Evolutionary conservation across 1,284 basidiomycete species (phyloP), one percentile per base, ranked within the genome.

Genomic region (Moniliella sp.): DNA sequence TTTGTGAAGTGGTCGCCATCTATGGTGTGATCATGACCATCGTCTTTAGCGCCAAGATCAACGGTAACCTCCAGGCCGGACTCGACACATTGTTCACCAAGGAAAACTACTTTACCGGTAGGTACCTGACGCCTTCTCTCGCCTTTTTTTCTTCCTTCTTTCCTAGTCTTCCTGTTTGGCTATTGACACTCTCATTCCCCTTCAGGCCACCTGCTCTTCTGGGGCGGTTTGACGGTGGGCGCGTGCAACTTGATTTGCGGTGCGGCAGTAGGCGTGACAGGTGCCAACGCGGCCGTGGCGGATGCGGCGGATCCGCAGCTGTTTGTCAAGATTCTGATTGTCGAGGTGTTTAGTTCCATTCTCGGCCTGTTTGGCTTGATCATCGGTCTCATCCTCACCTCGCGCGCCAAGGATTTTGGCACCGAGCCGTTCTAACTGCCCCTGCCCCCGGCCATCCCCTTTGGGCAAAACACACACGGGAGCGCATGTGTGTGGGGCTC

Each of bases 1-100:
- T 97, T 67, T 94, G 88, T 62, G 88, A 97, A 67, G 88, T 93
- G 47, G 82, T 91, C 14, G 84, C 82, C 40, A 88, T 91, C 56
- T 91, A 88, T 63, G 84, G 78, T 35, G 79, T 83, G 32, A 82
- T 86, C 33, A 59, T 59, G 50, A 52, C 56, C 11, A 59, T 59
- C 32, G 54, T 59, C 14, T 57, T 59, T 28, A 48, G 44, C 9
- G 41, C 56, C 25, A 59, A 59, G 39, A 47, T 57, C 38, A 42
- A 43, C 1, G 53, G 54, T 9, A 55, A 47, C 21, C 35, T 59
- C 3, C 37, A 46, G 17, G 32, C 26, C n/a, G 36, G 27, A 0
- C 44, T 44, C 0, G 39, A 51, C n/a, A 42, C 46, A 1, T 30
- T 59, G 1, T 59, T 40, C 37, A 42, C 45, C n/a, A 37, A 40